Base-by-base conservation (phyloP, 23 red algal species). In the Cyanidiococcus yangmingshanensis region DNA sequence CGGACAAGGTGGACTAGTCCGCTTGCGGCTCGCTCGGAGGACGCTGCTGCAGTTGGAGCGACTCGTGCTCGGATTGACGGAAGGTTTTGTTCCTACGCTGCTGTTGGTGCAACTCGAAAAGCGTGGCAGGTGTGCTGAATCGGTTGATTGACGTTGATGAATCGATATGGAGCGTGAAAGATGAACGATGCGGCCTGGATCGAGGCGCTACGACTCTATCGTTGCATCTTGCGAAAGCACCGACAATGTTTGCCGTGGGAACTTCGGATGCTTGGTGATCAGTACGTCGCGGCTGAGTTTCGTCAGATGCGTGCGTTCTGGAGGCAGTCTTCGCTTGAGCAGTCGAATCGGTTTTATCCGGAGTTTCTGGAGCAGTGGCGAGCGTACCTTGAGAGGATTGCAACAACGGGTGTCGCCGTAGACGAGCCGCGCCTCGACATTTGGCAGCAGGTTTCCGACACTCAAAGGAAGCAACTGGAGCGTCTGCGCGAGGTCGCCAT, bases 251-350 rank as follows among this genome's bases (percentile, higher is more conserved):
- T 71, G 63, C 63, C 63, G 21, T 71, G 7, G 63, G 63, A 71
- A 25, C n/a, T 71, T 7, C 63, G 63, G 12, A 7, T 32, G 3
- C 63, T 71, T 29, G 63, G 63, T 35, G 63, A 71, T 29, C n/a
- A 71, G 63, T 71, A 71, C 63, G 63, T 71, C 3, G 63, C 63
- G 7, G 63, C 7, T 3, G 63, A 71, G 63, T 71, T 71, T 71
- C 63, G 63, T 27, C 63, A 29, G 7, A 32, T 71, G 63, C 63
- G 63, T 29, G 63, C 15, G 7, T 71, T 32, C 63, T 25, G 3
- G n/a, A 3, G 3, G 63, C 63, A 30, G 3, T 25, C 21, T 7
- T 12, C 15, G 63, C 7, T 12, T 71, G 16, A 71, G 27, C 7
- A 7, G 7, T 7, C 21, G 3, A 25, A 30, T 32, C 15, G 63